Evolutionary conservation across 257 asterid genomes (phyloP).

Genomic region (Solanum medicagineum): DNA sequence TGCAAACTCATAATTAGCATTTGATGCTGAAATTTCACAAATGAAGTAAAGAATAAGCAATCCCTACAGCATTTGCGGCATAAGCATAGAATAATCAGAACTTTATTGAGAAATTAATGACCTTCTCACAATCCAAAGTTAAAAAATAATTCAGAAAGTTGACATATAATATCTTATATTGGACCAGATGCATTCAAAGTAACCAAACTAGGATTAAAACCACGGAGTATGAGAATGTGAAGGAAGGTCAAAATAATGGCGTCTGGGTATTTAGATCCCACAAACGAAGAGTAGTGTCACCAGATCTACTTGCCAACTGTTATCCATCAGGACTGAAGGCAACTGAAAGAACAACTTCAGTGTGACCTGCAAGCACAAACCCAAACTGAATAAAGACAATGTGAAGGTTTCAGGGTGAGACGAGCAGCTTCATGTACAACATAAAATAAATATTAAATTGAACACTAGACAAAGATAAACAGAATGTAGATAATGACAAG

Average conservation of each 20-base stretch:
- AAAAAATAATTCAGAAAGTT: not conserved
- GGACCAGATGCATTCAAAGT: not conserved
- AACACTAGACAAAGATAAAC: not conserved
- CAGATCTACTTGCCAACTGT: slow-evolving; percentile 93
- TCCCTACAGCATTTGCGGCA: not conserved
- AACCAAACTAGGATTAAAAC: not conserved
- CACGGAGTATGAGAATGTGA: not conserved
- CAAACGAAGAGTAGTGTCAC: slow-evolving; percentile 89
- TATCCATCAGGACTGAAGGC: slow-evolving; percentile 93
- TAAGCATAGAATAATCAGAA: not conserved
- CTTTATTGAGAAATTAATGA: not conserved
- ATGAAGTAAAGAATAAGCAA: not conserved
- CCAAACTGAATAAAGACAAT: not conserved
- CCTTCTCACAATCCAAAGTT: not conserved
- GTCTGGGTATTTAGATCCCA: slow-evolving; percentile 97
- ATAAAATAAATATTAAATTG: not conserved
- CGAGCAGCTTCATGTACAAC: not conserved
- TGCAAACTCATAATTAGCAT: not conserved
- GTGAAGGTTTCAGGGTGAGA: not conserved
- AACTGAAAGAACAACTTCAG: slow-evolving; percentile 91
- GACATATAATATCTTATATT: not conserved
- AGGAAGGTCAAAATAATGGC: slow-evolving; percentile 18
- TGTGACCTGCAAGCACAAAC: slow-evolving; percentile 52
- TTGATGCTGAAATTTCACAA: not conserved
- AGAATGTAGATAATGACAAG: not conserved